Conservation (phyloP, 495 filamentous ascomycete species). For the Cryomyces minteri region DNA sequence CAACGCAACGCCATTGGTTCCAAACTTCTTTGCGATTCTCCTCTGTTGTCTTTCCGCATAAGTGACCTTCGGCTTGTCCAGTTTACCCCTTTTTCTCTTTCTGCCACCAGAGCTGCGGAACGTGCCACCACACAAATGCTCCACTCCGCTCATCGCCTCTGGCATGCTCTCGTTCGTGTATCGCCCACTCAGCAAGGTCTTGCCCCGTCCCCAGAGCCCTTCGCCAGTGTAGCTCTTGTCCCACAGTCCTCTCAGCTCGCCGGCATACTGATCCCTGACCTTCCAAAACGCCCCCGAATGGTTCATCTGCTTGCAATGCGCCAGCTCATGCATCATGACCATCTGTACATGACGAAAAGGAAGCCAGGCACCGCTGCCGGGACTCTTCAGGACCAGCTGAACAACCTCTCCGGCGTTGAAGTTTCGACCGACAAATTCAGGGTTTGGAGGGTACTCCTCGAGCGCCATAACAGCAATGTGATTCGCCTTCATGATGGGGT, state of each 20-base stretch:
- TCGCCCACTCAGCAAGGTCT: constrained; percentile 34
- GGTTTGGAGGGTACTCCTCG: constrained; percentile 58
- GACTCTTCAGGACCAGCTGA: constrained; percentile 54
- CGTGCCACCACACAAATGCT: constrained; percentile 52
- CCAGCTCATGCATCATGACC: constrained; percentile 69
- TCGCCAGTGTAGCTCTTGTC: constrained; percentile 49
- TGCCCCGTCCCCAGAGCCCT: constrained; percentile 56
- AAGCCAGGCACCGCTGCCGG: constrained; percentile 27
- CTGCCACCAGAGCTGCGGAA: constrained; percentile 35
- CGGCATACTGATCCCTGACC: constrained; percentile 46
- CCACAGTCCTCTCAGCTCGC: constrained; percentile 46
- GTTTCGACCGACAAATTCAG: constrained; percentile 59
- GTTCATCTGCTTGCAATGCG: constrained; percentile 75
- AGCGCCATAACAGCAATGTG: constrained; percentile 50
- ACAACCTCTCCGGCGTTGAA: constrained; percentile 76
- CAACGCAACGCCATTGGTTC: constrained; percentile 41
- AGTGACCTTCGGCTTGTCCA: constrained; percentile 23
- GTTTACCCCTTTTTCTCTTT: constrained; percentile 22
- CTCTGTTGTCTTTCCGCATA: constrained; percentile 46
- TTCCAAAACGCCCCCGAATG: constrained; percentile 57
- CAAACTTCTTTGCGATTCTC: constrained; percentile 58
- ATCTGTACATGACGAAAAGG: constrained; percentile 62
- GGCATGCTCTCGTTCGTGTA: constrained; percentile 32
- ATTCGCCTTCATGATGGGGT: constrained; percentile 54
- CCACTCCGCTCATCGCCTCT: constrained; percentile 33